Conservation (phyloP, 2,329 filamentous ascomycete species). For the Fusarium sambucinum region DNA sequence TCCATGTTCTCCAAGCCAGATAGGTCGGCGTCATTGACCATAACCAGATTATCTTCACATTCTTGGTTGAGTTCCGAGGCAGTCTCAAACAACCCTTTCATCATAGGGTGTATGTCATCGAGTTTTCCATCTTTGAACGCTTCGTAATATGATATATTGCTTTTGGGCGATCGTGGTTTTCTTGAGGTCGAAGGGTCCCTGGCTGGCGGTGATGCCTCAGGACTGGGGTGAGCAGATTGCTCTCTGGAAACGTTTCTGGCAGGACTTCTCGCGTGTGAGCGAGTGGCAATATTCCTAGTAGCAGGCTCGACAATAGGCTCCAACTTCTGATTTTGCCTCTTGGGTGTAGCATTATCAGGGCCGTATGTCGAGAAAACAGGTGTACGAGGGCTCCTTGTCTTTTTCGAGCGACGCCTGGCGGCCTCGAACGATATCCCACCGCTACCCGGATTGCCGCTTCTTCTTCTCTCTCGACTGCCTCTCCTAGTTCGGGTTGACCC, state of each 20-base stretch:
- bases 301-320: too few species aligned
- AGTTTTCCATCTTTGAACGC: too few species aligned
- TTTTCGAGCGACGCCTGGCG: neutral
- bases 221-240: neutral
- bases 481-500: neutral
- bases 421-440: slow-evolving; percentile 13
- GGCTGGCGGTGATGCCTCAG: neutral
- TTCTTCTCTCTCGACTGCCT: too few species aligned
- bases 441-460: neutral
- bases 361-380: neutral
- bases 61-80: slow-evolving; percentile 9
- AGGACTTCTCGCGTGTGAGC: neutral
- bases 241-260: too few species aligned
- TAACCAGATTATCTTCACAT: neutral
- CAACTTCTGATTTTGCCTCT: neutral
- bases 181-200: neutral
- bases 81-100: neutral
- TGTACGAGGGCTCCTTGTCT: neutral
- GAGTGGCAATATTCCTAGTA: neutral
- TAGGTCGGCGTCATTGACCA: neutral
- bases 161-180: too few species aligned
- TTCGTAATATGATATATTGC: neutral
- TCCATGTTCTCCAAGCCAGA: neutral
- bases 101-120: neutral
- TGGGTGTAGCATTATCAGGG: neutral